Percentiles rank a stretch among this genome's conserved stretches.
phyloP scores from a whole-genome alignment of 176 grass and related monocot genomes.

The Dendrocalamus sinicus region DNA sequence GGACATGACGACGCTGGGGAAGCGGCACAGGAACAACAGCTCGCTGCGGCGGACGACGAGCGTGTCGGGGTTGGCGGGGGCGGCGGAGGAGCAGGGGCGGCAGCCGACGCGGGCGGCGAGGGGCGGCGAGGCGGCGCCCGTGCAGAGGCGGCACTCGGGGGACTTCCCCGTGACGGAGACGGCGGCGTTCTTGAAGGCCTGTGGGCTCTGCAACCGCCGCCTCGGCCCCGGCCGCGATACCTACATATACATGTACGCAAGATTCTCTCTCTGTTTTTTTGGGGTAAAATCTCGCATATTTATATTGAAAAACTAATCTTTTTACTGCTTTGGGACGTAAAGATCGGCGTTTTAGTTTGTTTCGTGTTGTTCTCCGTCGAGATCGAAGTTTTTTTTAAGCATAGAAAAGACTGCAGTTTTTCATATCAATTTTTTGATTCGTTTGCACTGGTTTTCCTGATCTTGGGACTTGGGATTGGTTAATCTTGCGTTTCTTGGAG shows the following conservation, averaged over 20 bases:
- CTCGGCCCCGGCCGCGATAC: constrained; percentile 92
- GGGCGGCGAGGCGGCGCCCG: constrained; percentile 16
- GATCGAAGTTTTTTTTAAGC: background rate
- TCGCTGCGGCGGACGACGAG: constrained; percentile 60
- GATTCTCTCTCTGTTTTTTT: background rate
- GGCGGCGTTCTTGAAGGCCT: constrained; percentile 81
- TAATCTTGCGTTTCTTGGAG: background rate
- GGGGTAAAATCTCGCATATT: background rate
- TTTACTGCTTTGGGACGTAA: background rate
- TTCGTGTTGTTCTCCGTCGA: background rate
- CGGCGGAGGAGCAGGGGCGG: constrained; percentile 23
- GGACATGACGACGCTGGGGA: constrained; percentile 56
- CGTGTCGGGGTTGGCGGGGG: constrained; percentile 47
- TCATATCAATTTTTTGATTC: background rate
- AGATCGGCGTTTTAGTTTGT: background rate
- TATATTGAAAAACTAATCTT: background rate
- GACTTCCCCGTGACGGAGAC: constrained; percentile 54
- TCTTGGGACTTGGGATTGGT: background rate
- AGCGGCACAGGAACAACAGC: constrained; percentile 51
- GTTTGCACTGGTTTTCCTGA: background rate
- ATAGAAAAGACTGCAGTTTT: background rate
- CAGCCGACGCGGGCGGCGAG: constrained; percentile 15
- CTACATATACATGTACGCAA: constrained; percentile 82
- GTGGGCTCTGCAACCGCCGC: constrained; percentile 72
- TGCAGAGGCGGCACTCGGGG: constrained; percentile 50